Conservation (phyloP, 2,329 filamentous ascomycete species). For the Phoma sp. region DNA sequence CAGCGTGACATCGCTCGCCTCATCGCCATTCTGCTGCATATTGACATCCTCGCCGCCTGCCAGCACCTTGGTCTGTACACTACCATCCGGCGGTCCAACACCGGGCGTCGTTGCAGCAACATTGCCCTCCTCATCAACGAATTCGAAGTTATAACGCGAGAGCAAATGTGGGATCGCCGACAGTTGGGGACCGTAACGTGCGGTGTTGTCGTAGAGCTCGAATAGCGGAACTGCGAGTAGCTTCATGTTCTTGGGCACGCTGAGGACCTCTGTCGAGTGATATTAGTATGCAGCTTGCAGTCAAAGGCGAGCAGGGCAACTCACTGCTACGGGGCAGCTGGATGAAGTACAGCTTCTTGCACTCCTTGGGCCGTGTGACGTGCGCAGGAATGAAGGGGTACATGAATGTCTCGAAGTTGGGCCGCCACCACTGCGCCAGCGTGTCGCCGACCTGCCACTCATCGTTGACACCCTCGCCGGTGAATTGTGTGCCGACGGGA, state of each 20-base stretch:
- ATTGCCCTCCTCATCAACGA: constrained; percentile 90
- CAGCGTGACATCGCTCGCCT: constrained; percentile 43
- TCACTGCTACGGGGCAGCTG: constrained; percentile 89
- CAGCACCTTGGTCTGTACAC: constrained; percentile 43
- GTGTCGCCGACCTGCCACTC: constrained; percentile 97
- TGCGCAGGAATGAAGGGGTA: constrained; percentile 97
- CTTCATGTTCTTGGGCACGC: constrained; percentile 99
- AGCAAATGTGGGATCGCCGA: constrained; percentile 95
- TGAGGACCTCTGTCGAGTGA: constrained; percentile 75
- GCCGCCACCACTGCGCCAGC: constrained; percentile 96
- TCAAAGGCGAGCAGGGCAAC: constrained; percentile 18
- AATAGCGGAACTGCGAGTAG: constrained; percentile 94
- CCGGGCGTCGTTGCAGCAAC: constrained; percentile 86
- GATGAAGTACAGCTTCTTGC: constrained; percentile 98
- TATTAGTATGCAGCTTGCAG: constrained; percentile 24
- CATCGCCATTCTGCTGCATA: constrained; percentile 47
- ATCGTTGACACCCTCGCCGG: constrained; percentile 84
- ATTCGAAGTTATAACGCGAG: constrained; percentile 96
- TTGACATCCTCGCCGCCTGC: constrained; percentile 47
- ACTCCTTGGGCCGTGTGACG: constrained; percentile 95
- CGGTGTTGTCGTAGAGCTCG: constrained; percentile 97
- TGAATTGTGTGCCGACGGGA: constrained; percentile 80
- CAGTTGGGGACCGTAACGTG: constrained; percentile 91
- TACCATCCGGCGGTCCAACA: constrained; percentile 61
- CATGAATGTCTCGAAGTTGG: constrained; percentile 99